Evolutionary conservation across 192 early-diverging fungal species (phyloP), one percentile per base, ranked within the genome.

Genomic region (Dissophora globulifera): DNA sequence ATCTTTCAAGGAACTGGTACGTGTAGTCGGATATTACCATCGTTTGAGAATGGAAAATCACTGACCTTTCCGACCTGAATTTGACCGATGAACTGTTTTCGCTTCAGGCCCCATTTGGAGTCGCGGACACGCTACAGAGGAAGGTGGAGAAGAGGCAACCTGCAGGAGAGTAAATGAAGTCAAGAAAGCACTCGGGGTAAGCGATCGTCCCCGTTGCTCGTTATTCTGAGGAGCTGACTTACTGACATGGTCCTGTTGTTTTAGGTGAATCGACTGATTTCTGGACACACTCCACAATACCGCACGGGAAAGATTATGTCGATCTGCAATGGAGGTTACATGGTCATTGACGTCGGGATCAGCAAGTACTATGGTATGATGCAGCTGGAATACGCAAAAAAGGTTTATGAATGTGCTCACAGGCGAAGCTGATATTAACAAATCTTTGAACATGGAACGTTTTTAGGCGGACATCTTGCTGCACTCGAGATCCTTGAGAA

Each of bases 271-370:
- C 81, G 91, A 6, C 87, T 93, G 80, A 84, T 93, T 17, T 78
- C 92, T 15, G 92, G 90, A 19, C 91, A 92, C 49, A 92, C 89
- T 1, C 80, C 84, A 13, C 90, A 92, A 56, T 61, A 67, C 53
- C 69, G 62, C 0, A 72, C 78, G 19, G 74, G 89, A 55, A 43
- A 81, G 35, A 88, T 93, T 35, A 63, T 84, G 9, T 84, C 88
- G 22, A 79, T 87, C 1, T 93, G 89, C 69, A 70, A 86, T 33
- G 85, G 85, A 15, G 79, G 79, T 25, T 82, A 89, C 27, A 71
- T 87, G 53, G 78, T 92, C 30, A 88, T 93, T 61, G 92, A 93
- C 59, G 88, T 91, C 23, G 92, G 92, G 19, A 90, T 92, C 38
- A 89, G 88, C 35, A 55, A 52, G 12, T 83, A 78, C 26, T 93